Evolutionary conservation across 1,139 yeast species (phyloP), one percentile per base, ranked within the genome.

Genomic region (Suhomyces maxii): DNA sequence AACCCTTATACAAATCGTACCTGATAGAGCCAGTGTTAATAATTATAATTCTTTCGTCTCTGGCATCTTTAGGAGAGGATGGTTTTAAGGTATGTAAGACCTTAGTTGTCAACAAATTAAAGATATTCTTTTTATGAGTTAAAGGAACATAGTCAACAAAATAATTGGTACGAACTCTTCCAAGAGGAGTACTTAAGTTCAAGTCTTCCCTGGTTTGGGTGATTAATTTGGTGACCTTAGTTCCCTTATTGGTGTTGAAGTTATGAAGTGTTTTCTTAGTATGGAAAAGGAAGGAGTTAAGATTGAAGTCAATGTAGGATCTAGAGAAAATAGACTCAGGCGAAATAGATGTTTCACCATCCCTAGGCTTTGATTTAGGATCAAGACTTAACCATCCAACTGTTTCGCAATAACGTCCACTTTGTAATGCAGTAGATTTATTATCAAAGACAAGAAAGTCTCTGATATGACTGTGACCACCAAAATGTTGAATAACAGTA

Each of bases 381-480:
- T 79, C 73, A 31, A 88, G 69, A 40, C 96, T 83, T 9, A 87
- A 67, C 79, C 91, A 93, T 0, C 99, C 99, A 14, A 88, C 78
- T 0, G 98, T 91, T 63, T 93, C 99, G 59, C 96, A 81, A 59
- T 87, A 93, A 44, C 97, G 75, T 0, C 99, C 99, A 57, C 96
- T 87, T 65, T 91, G 96, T 26, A 93, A 65, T 0, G 85, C 97
- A 0, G 89, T 82, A 30, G 95, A 80, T 45, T 69, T 71, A 1
- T 71, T 67, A 61, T 93, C 99, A 49, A 82, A 75, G 6, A 82
- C 71, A 6, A 80, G 76, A 63, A 85, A 91, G 65, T 93, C 98
- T 52, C 99, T 75, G 34, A 93, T 83, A 63, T 93, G 99, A 36
- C 95, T 84, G 65, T 93, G 99, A 0, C 98, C 99, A 1, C 98